These are phyloP conservation scores for Ailanthus altissimus DNA, from an alignment of 345 rosid species.

Conservation along the genomic window DNA sequence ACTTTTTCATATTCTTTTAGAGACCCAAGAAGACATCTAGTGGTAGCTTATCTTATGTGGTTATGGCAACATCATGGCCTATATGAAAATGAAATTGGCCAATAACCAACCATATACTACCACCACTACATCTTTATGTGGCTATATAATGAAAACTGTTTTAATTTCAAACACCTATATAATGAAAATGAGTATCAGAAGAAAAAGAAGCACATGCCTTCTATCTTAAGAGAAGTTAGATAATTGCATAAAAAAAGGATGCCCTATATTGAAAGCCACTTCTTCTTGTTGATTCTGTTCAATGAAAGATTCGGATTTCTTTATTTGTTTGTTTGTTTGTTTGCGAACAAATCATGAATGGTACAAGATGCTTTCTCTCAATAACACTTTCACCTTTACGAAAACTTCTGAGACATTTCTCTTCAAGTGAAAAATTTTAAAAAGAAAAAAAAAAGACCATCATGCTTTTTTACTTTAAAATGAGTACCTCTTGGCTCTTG, in stretches of 20 bases:
- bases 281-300: not conserved
- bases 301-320: not conserved
- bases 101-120: not conserved
- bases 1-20: slow-evolving; percentile 6
- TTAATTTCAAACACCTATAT: not conserved
- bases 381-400: not conserved
- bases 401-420: too few species aligned
- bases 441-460: too few species aligned
- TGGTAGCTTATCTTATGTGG: slow-evolving; percentile 14
- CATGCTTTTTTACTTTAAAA: not conserved
- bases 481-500: not conserved
- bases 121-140: not conserved
- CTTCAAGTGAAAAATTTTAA: not conserved
- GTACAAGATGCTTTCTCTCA: not conserved
- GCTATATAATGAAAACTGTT: too few species aligned
- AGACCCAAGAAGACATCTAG: slow-evolving; percentile 3
- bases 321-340: too few species aligned
- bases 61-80: slow-evolving; percentile 15
- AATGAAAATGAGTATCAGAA: not conserved
- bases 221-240: not conserved
- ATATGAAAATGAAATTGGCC: slow-evolving; percentile 12
- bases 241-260: not conserved
- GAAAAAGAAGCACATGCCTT: not conserved
- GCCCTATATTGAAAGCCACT: not conserved
- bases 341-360: too few species aligned